Evolutionary conservation across 371 early-diverging fungal genomes (phyloP).

Genomic region (Modicella reniformis): DNA sequence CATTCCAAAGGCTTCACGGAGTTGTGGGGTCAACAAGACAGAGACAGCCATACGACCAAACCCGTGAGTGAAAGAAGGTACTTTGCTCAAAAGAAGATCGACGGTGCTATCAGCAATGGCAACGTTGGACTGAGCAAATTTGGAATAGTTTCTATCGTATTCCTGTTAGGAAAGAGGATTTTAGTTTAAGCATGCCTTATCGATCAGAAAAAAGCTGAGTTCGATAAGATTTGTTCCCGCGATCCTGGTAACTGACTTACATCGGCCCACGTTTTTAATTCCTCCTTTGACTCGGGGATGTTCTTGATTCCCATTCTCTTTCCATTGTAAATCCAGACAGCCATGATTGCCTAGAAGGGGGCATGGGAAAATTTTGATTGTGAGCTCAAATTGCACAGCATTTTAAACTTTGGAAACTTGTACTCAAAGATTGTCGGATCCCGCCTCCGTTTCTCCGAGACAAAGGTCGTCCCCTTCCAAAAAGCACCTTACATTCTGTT

Average conservation of each 20-base stretch:
- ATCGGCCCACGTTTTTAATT: conserved; percentile 55
- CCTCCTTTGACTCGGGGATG: conserved; percentile 61
- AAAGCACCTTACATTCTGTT: conserved; percentile 57
- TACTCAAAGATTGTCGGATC: background rate
- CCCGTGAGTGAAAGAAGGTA: conserved; percentile 45
- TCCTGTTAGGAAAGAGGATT: conserved; percentile 17
- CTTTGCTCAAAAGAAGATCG: conserved; percentile 38
- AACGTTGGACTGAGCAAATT: conserved; percentile 44
- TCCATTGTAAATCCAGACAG: conserved; percentile 59
- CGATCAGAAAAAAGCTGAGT: background rate
- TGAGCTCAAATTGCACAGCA: background rate
- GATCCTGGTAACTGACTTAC: conserved; percentile 11
- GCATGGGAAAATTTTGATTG: background rate
- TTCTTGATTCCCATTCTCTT: conserved; percentile 62
- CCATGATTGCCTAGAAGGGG: conserved; percentile 25
- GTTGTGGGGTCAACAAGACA: conserved; percentile 37
- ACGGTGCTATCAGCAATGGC: conserved; percentile 50
- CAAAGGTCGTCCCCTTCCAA: no score
- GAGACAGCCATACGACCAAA: conserved; percentile 32
- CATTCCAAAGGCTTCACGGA: conserved; percentile 49
- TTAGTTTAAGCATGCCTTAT: no score
- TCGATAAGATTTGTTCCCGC: background rate
- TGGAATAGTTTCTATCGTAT: conserved; percentile 37
- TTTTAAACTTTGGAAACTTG: conserved; percentile 10
- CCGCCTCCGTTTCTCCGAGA: no score